Base-by-base conservation (phyloP, 345 rosid genomes). In the Gossypium australe region DNA sequence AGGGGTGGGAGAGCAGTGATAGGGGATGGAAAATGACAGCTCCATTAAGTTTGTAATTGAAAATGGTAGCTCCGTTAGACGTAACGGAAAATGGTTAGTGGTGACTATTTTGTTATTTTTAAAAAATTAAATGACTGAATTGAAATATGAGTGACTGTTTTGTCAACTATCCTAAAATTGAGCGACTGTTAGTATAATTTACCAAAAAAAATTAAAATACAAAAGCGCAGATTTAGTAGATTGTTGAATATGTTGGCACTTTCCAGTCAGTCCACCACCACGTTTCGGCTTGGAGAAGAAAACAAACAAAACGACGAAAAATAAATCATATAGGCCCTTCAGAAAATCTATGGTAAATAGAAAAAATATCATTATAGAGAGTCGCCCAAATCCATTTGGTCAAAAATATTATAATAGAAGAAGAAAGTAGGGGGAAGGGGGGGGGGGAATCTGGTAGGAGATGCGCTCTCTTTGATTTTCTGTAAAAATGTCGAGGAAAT, bases 41-140 rank as follows among this genome's bases (percentile, higher is more conserved):
- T 34, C 1, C 0, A 24, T 24, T 24, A 24, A 24, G 24, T 24
- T 1, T 24, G 24, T 24, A 34, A 5, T 0, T 0, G 41, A 34
- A 34, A 34, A 34, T 0, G 7, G 0, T 34, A 34, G 41, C 7
- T 34, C 7, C 0, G 7, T 34, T 34, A 6, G 0, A 1, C 0
- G 1, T 34, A 34, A 34, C 7, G 1, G 0, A 34, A 34, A 34
- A 34, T 34, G 0, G 0, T 1, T 5, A 5, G 7, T 34, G 0
- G 41, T 0, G 1, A 6, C 7, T 34, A 1, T 5, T 34, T 34
- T 34, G 0, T 34, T 34, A 34, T 34, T 34, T 34, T 34, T 34
- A 0, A 0, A 34, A 34, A 34, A 0, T 34, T 34, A 0, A 34
- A 1, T 34, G 7, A 0, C 4, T 34, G 0, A 4, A 4, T 34